Evolutionary conservation across 805 yeast species (phyloP), one percentile per base, ranked within the genome.

Genomic region (Isabelozyma heimii): DNA sequence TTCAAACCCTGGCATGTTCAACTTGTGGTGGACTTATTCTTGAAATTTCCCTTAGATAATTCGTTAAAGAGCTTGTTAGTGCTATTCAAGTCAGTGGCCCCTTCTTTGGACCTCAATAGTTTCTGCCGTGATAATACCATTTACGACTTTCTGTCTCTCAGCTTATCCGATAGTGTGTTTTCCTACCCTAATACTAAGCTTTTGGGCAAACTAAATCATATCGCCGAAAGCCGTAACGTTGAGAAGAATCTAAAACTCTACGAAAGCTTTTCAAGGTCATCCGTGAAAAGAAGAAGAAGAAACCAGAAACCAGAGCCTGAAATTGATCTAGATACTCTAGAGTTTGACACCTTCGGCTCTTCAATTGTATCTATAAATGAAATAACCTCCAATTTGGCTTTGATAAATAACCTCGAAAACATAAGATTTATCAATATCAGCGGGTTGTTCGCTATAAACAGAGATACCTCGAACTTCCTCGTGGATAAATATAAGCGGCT

Each of bases 41-140:
- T 44, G 2, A 62, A 61, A 42, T 70, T 70, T 47, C 75, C 75
- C 15, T 48, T 55, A 33, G 75, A 70, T 46, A 61, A 57, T 14
- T 53, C 60, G 20, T 53, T 70, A 37, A 59, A 52, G 38, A 50
- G 52, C 10, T 49, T 69, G 15, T 40, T 69, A 16, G 52, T 55
- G 1, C 48, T 62, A 8, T 60, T 66, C 49, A 56, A 54, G 44
- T 48, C 54, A 24, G 12, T 57, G 16, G 54, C 55, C 8, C 70
- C 68, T 3, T 42, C 37, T 6, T 28, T 60, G 8, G 60, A 59
- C 43, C 49, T 55, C 42, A 52, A 51, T 9, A 17, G 38, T 7
- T 49, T 47, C 44, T n/a, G 16, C 43, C 45, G 54, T 6, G 39
- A 40, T 3, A 38, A 44, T 9, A 39, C 35, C 7, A 40, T 28